Evolutionary conservation across 1,139 yeast genomes (phyloP).

Genomic region (Pneumocystis carinii): DNA sequence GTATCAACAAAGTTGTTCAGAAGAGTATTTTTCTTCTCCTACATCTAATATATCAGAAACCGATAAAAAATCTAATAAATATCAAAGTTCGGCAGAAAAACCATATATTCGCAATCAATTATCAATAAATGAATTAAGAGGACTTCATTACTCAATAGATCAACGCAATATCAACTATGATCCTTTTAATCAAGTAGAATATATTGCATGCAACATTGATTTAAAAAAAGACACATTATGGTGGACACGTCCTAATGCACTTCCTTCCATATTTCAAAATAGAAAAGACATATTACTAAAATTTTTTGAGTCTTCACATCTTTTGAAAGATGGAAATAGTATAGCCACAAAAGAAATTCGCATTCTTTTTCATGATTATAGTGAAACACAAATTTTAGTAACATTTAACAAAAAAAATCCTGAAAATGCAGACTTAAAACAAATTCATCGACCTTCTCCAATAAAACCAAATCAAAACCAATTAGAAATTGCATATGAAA

Average conservation of each 20-base stretch:
- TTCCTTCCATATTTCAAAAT: conserved; percentile 42
- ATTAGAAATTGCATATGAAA: conserved; percentile 37
- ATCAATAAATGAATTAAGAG: background rate
- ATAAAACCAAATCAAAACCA: conserved; percentile 34
- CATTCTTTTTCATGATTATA: conserved; percentile 56
- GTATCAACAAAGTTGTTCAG: background rate
- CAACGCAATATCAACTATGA: background rate
- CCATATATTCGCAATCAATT: background rate
- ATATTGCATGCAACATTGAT: background rate
- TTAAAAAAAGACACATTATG: conserved; percentile 25
- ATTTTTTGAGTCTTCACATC: conserved; percentile 42
- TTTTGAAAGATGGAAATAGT: conserved; percentile 42
- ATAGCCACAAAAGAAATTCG: conserved; percentile 45
- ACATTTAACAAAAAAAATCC: conserved; percentile 46
- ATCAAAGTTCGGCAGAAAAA: background rate
- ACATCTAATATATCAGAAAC: background rate
- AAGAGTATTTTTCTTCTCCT: background rate
- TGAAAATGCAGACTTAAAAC: conserved; percentile 33
- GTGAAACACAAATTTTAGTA: conserved; percentile 43
- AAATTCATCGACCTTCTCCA: conserved; percentile 30
- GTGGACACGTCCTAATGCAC: conserved; percentile 45
- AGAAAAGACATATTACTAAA: conserved; percentile 40
- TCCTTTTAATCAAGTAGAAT: background rate
- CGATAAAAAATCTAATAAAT: background rate
- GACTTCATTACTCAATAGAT: background rate